Percentiles rank a stretch among this genome's conserved stretches.
These are phyloP conservation scores for Septoria linicola DNA, from an alignment of 2,329 filamentous ascomycete species.

Conservation along the genomic window DNA sequence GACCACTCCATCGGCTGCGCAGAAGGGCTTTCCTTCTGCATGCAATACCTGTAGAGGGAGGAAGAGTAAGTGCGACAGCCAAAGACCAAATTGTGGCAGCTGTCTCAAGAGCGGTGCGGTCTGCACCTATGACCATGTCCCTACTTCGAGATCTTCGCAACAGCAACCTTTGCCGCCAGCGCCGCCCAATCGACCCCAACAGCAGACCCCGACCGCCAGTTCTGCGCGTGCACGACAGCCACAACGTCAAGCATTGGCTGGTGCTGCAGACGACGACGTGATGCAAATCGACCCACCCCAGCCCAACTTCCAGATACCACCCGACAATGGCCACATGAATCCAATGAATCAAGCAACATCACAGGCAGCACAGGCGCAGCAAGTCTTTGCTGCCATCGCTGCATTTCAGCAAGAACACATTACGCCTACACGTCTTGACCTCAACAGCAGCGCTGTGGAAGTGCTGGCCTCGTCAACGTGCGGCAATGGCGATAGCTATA, in stretches of 20 bases:
- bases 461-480: constrained; percentile 34
- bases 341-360: constrained; percentile 6
- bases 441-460: constrained; percentile 34
- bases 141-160: constrained; percentile 13
- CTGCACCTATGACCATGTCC: constrained; percentile 32
- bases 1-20: constrained; percentile 5
- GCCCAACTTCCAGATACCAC: constrained; percentile 9
- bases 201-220: constrained; percentile 14
- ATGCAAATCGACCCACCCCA: constrained; percentile 21
- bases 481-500: constrained; percentile 35
- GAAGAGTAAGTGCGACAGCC: constrained; percentile 33
- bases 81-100: constrained; percentile 29
- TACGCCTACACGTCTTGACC: constrained; percentile 28
- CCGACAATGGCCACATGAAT: constrained; percentile 8
- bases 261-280: constrained; percentile 2
- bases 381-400: constrained; percentile 22
- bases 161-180: constrained; percentile 5
- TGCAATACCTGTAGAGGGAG: constrained; percentile 33
- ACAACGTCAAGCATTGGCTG: constrained; percentile 9
- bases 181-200: constrained; percentile 1
- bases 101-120: constrained; percentile 22
- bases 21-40: constrained; percentile 25
- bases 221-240: constrained; percentile 15
- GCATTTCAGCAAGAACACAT: constrained; percentile 33
- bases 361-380: constrained; percentile 20